Base-by-base conservation (phyloP, 768 basidiomycete genomes). In the Leucogyrophana mollusca region DNA sequence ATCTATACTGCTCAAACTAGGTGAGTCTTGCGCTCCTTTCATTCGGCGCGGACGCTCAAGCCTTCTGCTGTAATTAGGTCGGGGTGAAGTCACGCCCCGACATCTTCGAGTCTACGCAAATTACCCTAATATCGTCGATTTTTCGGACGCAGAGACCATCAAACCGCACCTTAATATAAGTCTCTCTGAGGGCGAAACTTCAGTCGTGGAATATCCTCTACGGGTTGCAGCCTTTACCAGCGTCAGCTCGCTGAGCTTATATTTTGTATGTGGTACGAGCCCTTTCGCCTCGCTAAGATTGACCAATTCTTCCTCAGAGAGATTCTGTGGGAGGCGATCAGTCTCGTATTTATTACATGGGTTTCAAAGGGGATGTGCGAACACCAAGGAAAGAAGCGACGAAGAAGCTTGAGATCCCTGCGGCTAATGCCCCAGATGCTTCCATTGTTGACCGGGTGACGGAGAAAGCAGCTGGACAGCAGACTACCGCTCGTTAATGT, bases 401-500 rank as follows among this genome's bases (percentile, higher is more conserved):
- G 27, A 77, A 75, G 38, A 82, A 78, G 60, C 72, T 86, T 40
- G 85, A 83, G 57, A 78, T 94, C 13, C 87, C 85, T 1, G 87
- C 91, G n/a, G 84, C 83, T 4, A 78, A 89, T 55, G 85, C 87
- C 1, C 80, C 86, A 0, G 91, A 94, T 53, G 83, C 87, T 0
- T 64, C 78, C 9, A 54, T 90, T 9, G 70, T 82, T 10, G 84
- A 89, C 53, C 74, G 76, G 46, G 62, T 83, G 11, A 61, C 71
- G 32, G 76, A 86, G 65, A 83, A 78, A 61, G 62, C 70, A 4
- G 79, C 72, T 8, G 79, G 76, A 8, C 76, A 76, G 51, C 83
- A 83, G 60, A 83, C 83, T 9, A 85, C 83, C 13, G 87, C 85
- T 4, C 67, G 74, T 22, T 77, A 48, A 63, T 24, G 30, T 27